Base-by-base conservation (phyloP, 768 basidiomycete genomes). In the Coprinopsis strossmayeri region DNA sequence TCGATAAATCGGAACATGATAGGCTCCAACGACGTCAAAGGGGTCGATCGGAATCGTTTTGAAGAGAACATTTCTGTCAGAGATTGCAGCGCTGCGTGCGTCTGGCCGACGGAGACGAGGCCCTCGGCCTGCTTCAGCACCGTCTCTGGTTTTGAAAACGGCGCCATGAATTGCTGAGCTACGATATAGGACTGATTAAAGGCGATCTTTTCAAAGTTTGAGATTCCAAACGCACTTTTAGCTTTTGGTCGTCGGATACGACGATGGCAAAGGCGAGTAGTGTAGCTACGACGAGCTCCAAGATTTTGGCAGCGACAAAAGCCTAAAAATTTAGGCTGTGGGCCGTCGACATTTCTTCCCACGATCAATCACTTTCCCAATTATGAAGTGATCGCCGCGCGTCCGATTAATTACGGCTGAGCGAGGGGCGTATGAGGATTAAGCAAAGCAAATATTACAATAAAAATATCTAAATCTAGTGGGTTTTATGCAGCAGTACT, bases 1-100 rank as follows among this genome's bases (percentile, higher is more conserved):
- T 94, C 90, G 70, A 98, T 82, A 70, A 95, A 97, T 50, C 91
- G 87, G 56, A 91, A 70, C 77, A 97, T 87, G 66, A 98, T 96
- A 45, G 96, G 96, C 64, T 98, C 95, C 41, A 98, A 80, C 2
- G 88, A 82, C 2, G 81, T 71, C 21, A 97, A 70, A 0, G 94
- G 89, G 0, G 94, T 97, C 34, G 87, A 84, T 55, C 93, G 80
- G 74, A 98, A 97, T 43, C 90, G 85, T 72, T 97, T 97, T 17
- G 88, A 88, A 26, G 83, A 74, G 66, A 95, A 92, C 82, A 94
- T 89, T 63, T 95, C 91, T 1, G 91, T 84, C 56, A 95, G 76
- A 4, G 87, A 87, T 61, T 92, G 89, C 11, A 94, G 79, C 5
- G 92, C 92, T 3, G 91, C 91, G 63, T 89, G 86, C 0, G 82